Percentiles rank a stretch among this genome's conserved stretches.
phyloP scores from a whole-genome alignment of 768 basidiomycete genomes.

The Boletus reticuloceps region DNA sequence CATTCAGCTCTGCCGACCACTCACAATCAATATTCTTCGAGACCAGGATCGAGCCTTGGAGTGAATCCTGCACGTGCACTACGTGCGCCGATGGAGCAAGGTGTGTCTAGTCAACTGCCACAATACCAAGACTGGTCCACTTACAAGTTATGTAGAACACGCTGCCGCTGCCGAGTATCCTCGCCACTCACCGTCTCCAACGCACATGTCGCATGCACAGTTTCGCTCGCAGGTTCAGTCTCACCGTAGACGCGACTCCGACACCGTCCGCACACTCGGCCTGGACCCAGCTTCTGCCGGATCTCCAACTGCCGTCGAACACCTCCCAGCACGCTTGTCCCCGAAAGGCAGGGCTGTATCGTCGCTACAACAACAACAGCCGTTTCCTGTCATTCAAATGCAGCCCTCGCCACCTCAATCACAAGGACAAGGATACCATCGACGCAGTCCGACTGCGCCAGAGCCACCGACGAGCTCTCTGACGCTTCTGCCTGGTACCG shows the following conservation, averaged over 20 bases:
- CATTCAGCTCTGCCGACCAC: slow-evolving; percentile 11
- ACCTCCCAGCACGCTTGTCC: slow-evolving; percentile 28
- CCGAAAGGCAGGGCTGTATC: slow-evolving; percentile 27
- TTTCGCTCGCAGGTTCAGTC: slow-evolving; percentile 33
- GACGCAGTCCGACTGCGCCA: slow-evolving; percentile 69
- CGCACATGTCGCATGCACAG: slow-evolving; percentile 34
- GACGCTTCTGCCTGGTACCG: slow-evolving; percentile 14
- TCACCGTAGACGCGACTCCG: slow-evolving; percentile 73
- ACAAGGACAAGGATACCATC: slow-evolving; percentile 43
- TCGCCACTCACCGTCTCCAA: slow-evolving; percentile 52
- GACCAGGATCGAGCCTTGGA: slow-evolving; percentile 47
- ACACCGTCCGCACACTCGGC: slow-evolving; percentile 60
- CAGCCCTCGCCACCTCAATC: slow-evolving; percentile 20
- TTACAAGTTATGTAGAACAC: slow-evolving; percentile 25
- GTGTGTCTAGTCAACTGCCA: slow-evolving; percentile 20
- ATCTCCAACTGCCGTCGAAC: slow-evolving; percentile 56
- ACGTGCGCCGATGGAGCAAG: slow-evolving; percentile 46
- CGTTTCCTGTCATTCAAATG: slow-evolving; percentile 25
- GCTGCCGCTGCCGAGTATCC: slow-evolving; percentile 21
- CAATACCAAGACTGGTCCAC: background rate
- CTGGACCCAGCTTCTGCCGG: slow-evolving; percentile 39
- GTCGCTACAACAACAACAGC: slow-evolving; percentile 26
- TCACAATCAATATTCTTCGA: slow-evolving; percentile 28
- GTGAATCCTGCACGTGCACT: slow-evolving; percentile 36
- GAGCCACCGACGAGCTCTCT: slow-evolving; percentile 46